These are phyloP conservation scores for Clohesyomyces aquaticus DNA, from an alignment of 495 filamentous ascomycete genomes.

Conservation along the genomic window DNA sequence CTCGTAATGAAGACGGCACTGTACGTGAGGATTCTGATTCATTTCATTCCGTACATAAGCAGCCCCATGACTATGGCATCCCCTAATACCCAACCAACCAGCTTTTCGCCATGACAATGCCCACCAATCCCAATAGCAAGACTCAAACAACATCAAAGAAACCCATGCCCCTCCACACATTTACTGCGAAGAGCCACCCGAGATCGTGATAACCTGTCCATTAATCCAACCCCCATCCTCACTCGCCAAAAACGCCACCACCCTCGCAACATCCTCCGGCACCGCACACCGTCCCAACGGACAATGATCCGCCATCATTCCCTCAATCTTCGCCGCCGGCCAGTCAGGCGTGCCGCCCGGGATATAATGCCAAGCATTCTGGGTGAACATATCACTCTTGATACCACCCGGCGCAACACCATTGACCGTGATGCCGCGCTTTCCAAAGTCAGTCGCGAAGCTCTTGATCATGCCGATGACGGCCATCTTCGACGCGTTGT, in stretches of 20 bases:
- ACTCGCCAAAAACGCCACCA: conserved; percentile 59
- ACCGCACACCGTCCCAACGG: conserved; percentile 60
- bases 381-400: conserved; percentile 77
- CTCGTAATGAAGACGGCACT: no score
- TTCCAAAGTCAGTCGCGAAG: conserved; percentile 74
- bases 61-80: background rate
- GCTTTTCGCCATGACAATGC: background rate
- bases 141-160: no score
- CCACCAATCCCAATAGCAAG: no score
- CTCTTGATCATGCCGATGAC: conserved; percentile 77
- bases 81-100: background rate
- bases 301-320: conserved; percentile 50
- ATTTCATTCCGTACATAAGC: background rate
- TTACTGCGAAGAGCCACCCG: conserved; percentile 51
- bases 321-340: conserved; percentile 51
- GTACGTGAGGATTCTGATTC: background rate
- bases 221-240: conserved; percentile 66
- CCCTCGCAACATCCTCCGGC: conserved; percentile 62
- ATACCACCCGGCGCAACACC: conserved; percentile 75
- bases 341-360: conserved; percentile 49
- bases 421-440: conserved; percentile 75
- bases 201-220: conserved; percentile 55
- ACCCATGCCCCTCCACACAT: background rate
- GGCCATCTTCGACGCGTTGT: conserved; percentile 76
- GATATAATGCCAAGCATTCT: conserved; percentile 68